Percentiles rank a stretch among this genome's conserved stretches.
phyloP scores from a whole-genome alignment of 306 rosid species.

The Alnus glutinosa region DNA sequence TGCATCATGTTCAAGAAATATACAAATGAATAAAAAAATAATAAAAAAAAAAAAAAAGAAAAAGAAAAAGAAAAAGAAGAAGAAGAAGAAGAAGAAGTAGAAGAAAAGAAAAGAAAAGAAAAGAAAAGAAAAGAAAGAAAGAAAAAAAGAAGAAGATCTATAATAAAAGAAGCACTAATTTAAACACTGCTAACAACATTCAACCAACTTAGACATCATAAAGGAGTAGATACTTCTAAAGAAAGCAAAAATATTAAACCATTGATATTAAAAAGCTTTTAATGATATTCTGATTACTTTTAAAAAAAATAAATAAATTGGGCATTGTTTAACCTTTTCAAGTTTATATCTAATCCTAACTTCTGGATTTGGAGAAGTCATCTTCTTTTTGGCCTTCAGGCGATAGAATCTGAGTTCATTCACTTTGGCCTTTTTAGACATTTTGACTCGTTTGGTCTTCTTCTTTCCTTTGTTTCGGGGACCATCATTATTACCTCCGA shows the following conservation, averaged over 20 bases:
- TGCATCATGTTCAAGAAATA: not conserved
- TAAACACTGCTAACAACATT: not conserved
- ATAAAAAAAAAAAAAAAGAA: too few species aligned
- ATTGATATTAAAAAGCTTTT: not conserved
- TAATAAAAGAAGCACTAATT: not conserved
- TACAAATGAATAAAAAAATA: not conserved
- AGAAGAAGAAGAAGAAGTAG: too few species aligned
- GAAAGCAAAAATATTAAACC: conserved; percentile 16
- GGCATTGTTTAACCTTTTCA: conserved; percentile 56
- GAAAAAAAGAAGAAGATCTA: not conserved
- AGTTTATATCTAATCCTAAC: conserved; percentile 87
- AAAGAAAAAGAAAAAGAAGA: not conserved
- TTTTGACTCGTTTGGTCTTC: conserved; percentile 37
- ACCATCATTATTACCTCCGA: conserved; percentile 11
- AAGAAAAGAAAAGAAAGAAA: not conserved
- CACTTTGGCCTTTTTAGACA: conserved; percentile 73
- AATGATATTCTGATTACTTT: too few species aligned
- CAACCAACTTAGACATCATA: not conserved
- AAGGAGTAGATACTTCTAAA: not conserved
- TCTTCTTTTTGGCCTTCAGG: conserved; percentile 83
- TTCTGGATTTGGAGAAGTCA: conserved; percentile 84
- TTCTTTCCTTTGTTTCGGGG: conserved; percentile 26
- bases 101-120: not conserved
- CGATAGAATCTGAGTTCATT: conserved; percentile 81
- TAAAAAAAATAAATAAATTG: not conserved